Conservation (phyloP, 2,329 filamentous ascomycete genomes). For the Pezicula carpinea region DNA sequence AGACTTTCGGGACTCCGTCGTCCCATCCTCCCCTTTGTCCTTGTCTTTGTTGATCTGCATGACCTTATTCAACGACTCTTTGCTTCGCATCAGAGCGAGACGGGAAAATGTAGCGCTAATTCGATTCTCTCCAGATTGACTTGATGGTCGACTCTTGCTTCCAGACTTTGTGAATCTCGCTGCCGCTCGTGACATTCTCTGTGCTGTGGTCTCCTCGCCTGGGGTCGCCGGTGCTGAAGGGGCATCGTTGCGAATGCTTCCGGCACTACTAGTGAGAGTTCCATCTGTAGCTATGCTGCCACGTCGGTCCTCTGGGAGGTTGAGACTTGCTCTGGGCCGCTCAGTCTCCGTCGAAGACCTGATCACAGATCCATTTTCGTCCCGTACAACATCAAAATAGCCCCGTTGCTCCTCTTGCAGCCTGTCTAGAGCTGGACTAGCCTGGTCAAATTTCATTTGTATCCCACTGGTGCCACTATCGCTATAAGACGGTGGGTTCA, state of each 20-base stretch:
- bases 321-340: constrained; percentile 40
- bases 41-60: constrained; percentile 8
- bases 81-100: constrained; percentile 24
- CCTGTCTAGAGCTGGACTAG: constrained; percentile 15
- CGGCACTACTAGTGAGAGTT: constrained; percentile 28
- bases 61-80: constrained; percentile 22
- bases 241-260: constrained; percentile 33
- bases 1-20: constrained; percentile 8
- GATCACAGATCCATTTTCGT: constrained; percentile 40
- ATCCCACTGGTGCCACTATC: constrained; percentile 36
- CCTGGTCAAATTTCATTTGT: constrained; percentile 12
- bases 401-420: constrained; percentile 28
- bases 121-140: constrained; percentile 53
- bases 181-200: constrained; percentile 53
- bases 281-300: constrained; percentile 48
- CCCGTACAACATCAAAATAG: constrained; percentile 40
- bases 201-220: constrained; percentile 48
- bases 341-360: constrained; percentile 54
- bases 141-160: constrained; percentile 50
- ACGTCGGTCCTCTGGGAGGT: constrained; percentile 40
- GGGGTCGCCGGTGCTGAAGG: constrained; percentile 40
- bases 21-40: constrained; percentile 3
- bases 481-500: constrained; percentile 55
- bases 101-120: constrained; percentile 54
- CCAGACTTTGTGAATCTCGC: constrained; percentile 45